Conservation (phyloP, 495 filamentous ascomycete species). For the Chlorociboria aeruginascens region DNA sequence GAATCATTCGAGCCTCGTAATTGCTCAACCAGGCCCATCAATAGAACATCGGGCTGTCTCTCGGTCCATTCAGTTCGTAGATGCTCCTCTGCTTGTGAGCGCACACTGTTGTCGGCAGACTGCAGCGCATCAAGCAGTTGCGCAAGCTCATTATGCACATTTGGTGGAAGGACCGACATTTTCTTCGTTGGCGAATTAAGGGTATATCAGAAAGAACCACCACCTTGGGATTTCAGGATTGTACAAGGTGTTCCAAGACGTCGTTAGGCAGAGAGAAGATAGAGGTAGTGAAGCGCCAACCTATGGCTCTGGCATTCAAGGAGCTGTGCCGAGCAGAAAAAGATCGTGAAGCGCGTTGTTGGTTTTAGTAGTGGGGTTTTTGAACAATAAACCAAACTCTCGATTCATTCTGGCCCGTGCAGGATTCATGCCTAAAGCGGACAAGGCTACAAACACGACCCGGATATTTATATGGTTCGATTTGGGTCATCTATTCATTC, state of each 20-base stretch:
- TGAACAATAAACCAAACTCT: no score
- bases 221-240: no score
- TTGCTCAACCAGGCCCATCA: constrained; percentile 93
- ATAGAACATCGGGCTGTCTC: constrained; percentile 65
- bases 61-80: constrained; percentile 81
- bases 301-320: background rate
- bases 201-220: no score
- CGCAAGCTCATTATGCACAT: constrained; percentile 68
- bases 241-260: background rate
- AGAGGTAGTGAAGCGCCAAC: background rate
- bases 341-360: no score
- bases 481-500: no score
- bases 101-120: constrained; percentile 77
- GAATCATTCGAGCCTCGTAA: constrained; percentile 59
- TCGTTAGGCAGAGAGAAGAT: background rate
- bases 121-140: constrained; percentile 78
- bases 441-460: no score
- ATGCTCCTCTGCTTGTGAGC: constrained; percentile 78
- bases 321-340: background rate
- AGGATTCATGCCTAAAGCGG: no score
- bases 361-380: no score
- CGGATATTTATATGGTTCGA: no score
- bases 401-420: no score
- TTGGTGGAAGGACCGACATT: constrained; percentile 78
- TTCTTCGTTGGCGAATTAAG: constrained; percentile 6